These are phyloP conservation scores for Alternaria gaisen DNA, from an alignment of 2,329 filamentous ascomycete species.

Conservation along the genomic window DNA sequence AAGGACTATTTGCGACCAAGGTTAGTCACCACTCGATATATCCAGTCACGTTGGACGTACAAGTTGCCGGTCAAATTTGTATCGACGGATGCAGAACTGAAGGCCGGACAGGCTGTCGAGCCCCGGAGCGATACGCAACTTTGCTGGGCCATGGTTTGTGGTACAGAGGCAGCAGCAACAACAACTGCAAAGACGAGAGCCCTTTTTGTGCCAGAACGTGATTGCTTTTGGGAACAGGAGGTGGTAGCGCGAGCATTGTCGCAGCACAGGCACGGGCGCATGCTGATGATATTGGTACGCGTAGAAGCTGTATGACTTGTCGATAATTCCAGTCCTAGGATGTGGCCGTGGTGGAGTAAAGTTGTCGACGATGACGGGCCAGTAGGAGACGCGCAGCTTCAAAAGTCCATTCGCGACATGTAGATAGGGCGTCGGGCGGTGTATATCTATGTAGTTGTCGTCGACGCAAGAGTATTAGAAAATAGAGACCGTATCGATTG, in stretches of 20 bases:
- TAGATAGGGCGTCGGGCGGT: conserved; percentile 15
- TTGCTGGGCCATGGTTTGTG: conserved; percentile 52
- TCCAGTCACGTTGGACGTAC: conserved; percentile 56
- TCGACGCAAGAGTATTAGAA: conserved; percentile 18
- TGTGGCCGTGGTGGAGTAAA: conserved; percentile 21
- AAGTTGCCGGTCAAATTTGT: conserved; percentile 70
- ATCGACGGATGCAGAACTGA: conserved; percentile 75
- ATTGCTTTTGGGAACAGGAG: conserved; percentile 35
- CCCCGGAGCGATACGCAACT: conserved; percentile 72
- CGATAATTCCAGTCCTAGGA: conserved; percentile 17
- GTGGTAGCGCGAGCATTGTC: conserved; percentile 16
- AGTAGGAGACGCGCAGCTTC: conserved; percentile 42
- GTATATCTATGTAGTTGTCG: conserved; percentile 25
- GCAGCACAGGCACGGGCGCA: conserved; percentile 29
- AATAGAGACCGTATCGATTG: conserved; percentile 26
- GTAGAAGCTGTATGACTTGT: conserved; percentile 21
- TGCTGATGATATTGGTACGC: conserved; percentile 18
- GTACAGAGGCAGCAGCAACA: conserved; percentile 41
- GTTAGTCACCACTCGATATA: not conserved
- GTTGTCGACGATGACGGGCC: conserved; percentile 29
- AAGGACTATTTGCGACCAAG: conserved; percentile 68
- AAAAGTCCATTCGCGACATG: conserved; percentile 44
- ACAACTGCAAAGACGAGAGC: conserved; percentile 36
- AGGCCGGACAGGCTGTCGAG: conserved; percentile 77
- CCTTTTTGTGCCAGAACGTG: conserved; percentile 24